Evolutionary conservation across 805 yeast species (phyloP), one percentile per base, ranked within the genome.

Genomic region (Yamadazyma tumulicola): DNA sequence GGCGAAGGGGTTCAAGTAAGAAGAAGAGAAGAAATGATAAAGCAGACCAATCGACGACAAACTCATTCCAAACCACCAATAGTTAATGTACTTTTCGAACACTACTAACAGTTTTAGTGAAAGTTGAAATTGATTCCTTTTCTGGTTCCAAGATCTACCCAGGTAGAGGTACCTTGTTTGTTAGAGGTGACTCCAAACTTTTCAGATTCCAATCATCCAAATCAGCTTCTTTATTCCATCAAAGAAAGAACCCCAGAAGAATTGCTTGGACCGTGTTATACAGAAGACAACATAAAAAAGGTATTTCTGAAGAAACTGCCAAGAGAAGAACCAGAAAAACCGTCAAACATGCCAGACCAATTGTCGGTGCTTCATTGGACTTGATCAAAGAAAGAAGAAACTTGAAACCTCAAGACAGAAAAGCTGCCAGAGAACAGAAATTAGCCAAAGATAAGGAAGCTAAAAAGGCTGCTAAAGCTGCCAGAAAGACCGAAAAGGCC

Each of bases 171-270:
- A 87, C 94, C 69, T 82, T 93, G 72, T 93, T 86, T 69, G 88
- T 93, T 74, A 88, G 99, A 77, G 97, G 97, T 64, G 99, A 93
- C 87, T 89, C 97, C 67, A 93, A 93, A 82, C 74, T 89, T 65
- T 93, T 93, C 95, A 89, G 99, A 82, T 93, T 93, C 93, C 94
- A 85, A 73, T 81, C 85, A 72, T 85, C 97, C 58, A 93, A 93
- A 77, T 80, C 95, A 67, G 91, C 95, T 62, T 88, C 97, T 68
- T 83, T 93, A 65, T 93, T 93, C 93, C 81, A 82, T 67, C 99
- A 93, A 81, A 88, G 97, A 84, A 93, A 93, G 95, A 93, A 93
- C 89, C 99, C 99, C 77, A 89, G 99, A 83, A 85, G 96, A 82
- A 81, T 93, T 69, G 81, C 97, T 52, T 93, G 99, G 99, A 93